Percentiles rank a stretch among this genome's conserved stretches.
These are phyloP conservation scores for Cordyceps cicadae DNA, from an alignment of 2,329 filamentous ascomycete species.

Conservation along the genomic window DNA sequence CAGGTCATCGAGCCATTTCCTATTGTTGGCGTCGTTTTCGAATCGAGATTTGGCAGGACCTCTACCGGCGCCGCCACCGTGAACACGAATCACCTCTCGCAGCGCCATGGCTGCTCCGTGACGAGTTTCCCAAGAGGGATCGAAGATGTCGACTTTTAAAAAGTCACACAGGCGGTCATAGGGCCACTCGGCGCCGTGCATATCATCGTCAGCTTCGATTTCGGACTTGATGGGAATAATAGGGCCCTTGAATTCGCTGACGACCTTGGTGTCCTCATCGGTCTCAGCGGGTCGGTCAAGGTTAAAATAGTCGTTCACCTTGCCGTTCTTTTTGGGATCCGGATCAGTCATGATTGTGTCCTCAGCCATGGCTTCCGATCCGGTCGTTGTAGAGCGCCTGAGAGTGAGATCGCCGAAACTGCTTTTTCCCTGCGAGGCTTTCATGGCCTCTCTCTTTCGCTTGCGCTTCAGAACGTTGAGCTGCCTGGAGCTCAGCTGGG, in stretches of 20 bases:
- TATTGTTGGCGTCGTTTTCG: constrained; percentile 74
- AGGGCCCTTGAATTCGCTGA: constrained; percentile 90
- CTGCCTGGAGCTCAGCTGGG: constrained; percentile 79
- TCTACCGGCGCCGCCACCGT: constrained; percentile 81
- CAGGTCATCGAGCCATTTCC: constrained; percentile 84
- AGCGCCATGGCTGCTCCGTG: constrained; percentile 95
- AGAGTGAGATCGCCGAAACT: constrained; percentile 80
- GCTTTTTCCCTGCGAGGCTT: constrained; percentile 77
- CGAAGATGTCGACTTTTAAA: constrained; percentile 86
- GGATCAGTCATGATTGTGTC: constrained; percentile 46
- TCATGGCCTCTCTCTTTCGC: constrained; percentile 80
- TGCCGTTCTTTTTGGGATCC: constrained; percentile 53
- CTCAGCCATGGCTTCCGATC: constrained; percentile 53
- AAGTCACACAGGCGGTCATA: constrained; percentile 92
- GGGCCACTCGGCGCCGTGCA: constrained; percentile 82
- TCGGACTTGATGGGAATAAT: constrained; percentile 75
- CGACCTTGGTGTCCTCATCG: constrained; percentile 85
- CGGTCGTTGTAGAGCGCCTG: constrained; percentile 51
- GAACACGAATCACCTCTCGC: constrained; percentile 83
- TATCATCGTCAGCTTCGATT: constrained; percentile 67
- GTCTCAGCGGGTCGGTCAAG: constrained; percentile 68
- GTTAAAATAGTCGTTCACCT: constrained; percentile 78
- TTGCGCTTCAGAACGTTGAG: constrained; percentile 93
- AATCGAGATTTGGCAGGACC: constrained; percentile 56
- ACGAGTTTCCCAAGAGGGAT: constrained; percentile 87